A percentile compares a stretch with the other conserved stretches of the same genome.
phyloP scores from a whole-genome alignment of 306 rosid genomes.

The Arachis hypogaea region DNA sequence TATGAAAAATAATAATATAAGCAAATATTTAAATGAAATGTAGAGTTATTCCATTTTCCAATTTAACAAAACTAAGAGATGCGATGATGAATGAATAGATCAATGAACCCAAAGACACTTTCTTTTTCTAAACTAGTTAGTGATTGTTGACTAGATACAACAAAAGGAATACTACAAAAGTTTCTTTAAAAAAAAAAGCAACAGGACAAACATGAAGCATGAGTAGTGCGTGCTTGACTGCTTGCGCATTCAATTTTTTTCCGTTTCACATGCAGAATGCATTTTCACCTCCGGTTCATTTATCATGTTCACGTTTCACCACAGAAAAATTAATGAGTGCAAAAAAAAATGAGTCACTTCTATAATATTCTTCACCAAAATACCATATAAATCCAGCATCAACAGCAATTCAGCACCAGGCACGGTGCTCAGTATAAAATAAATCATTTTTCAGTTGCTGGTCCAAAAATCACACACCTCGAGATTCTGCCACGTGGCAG shows the following conservation, averaged over 20 bases:
- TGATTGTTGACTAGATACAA: background rate
- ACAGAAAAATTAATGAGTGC: background rate
- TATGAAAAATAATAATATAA: background rate
- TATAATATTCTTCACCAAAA: background rate
- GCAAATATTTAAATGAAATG: background rate
- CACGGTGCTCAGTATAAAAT: conserved; percentile 41
- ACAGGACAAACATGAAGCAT: conserved; percentile 1
- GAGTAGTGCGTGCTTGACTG: conserved; percentile 5
- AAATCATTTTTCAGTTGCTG: conserved; percentile 12
- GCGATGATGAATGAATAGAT: too few species aligned
- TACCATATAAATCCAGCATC: background rate
- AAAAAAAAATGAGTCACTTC: background rate
- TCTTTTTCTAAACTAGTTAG: too few species aligned
- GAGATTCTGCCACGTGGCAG: conserved; percentile 46
- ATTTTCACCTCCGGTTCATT: conserved; percentile 38
- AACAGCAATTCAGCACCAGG: conserved; percentile 34
- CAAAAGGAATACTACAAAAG: background rate
- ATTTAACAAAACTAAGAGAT: background rate
- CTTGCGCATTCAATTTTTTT: background rate
- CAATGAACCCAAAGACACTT: too few species aligned
- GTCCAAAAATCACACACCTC: conserved; percentile 5
- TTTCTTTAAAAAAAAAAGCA: background rate
- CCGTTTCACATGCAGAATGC: conserved; percentile 9
- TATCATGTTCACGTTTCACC: conserved; percentile 10
- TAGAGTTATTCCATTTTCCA: background rate